These are phyloP conservation scores for Stephanodiscus triporus DNA, from an alignment of 108 stramenopile species.

Conservation along the genomic window DNA sequence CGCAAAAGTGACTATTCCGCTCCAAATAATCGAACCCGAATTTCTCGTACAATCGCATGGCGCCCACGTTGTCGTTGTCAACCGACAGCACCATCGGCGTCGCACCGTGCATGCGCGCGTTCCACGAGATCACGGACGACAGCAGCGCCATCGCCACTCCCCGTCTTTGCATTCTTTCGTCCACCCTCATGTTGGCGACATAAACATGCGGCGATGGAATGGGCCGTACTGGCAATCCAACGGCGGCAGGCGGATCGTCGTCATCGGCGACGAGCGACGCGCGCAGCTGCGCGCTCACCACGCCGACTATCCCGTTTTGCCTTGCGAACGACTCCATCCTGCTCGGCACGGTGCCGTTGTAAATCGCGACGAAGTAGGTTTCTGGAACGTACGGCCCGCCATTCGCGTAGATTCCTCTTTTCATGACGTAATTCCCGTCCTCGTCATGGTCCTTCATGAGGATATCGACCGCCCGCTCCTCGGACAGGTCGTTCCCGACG, in stretches of 20 bases:
- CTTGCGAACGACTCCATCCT: background rate
- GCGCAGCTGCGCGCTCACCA: conserved; percentile 29
- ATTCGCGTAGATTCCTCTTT: background rate
- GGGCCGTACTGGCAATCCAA: background rate
- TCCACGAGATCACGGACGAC: conserved; percentile 15
- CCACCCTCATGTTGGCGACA: conserved; percentile 32
- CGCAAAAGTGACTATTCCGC: conserved; percentile 21
- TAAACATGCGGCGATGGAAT: conserved; percentile 35
- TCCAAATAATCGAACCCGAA: conserved; percentile 44
- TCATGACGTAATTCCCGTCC: conserved; percentile 24
- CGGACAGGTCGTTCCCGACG: background rate
- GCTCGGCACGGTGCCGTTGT: background rate
- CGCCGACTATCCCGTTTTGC: conserved; percentile 23
- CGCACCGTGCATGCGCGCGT: background rate
- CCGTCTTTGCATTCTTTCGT: conserved; percentile 13
- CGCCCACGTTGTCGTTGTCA: conserved; percentile 33
- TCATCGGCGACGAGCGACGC: background rate
- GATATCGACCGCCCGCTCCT: conserved; percentile 19
- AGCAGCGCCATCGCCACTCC: conserved; percentile 37
- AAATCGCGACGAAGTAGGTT: conserved; percentile 41
- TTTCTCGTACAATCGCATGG: conserved; percentile 34
- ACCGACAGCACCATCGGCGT: conserved; percentile 33
- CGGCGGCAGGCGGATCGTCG: background rate
- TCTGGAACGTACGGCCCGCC: conserved; percentile 14
- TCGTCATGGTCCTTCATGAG: conserved; percentile 39